Evolutionary conservation across 1,284 basidiomycete species (phyloP).

Genomic region (Cystobasidiaceae sp.): DNA sequence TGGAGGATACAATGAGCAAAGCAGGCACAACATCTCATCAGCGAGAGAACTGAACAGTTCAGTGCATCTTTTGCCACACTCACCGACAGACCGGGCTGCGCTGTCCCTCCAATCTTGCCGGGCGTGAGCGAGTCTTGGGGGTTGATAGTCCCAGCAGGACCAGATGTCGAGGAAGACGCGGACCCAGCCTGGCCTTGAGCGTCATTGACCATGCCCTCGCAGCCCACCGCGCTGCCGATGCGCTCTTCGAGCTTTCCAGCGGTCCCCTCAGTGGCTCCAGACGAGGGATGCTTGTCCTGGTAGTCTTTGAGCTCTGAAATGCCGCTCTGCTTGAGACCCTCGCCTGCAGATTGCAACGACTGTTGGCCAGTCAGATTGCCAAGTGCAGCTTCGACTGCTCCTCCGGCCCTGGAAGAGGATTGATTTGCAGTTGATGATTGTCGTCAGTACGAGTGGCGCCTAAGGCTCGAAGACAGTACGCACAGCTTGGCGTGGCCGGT

Average conservation of each 20-base stretch:
- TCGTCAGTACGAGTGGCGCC: not conserved
- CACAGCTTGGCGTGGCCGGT: slow-evolving; percentile 30
- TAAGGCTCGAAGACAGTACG: not conserved
- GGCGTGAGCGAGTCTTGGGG: not conserved
- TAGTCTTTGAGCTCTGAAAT: slow-evolving; percentile 18
- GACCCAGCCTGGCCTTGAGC: not conserved
- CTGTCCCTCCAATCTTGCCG: not conserved
- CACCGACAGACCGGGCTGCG: slow-evolving; percentile 19
- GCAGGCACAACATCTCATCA: not conserved
- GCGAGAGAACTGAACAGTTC: too few relatives aligned
- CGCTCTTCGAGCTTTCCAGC: slow-evolving; percentile 6
- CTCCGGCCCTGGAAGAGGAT: slow-evolving; percentile 28
- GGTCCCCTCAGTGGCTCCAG: not conserved
- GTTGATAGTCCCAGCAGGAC: slow-evolving; percentile 6
- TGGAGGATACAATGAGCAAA: not conserved
- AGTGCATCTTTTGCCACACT: not conserved
- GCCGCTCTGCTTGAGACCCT: slow-evolving; percentile 13
- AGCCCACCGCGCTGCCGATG: slow-evolving; percentile 22
- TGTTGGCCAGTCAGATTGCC: slow-evolving; percentile 21
- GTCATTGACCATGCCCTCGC: slow-evolving; percentile 30
- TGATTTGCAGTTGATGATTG: not conserved
- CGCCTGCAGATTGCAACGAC: slow-evolving; percentile 1
- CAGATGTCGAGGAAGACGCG: not conserved
- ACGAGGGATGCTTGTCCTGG: slow-evolving; percentile 18
- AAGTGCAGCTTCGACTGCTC: slow-evolving; percentile 12